Evolutionary conservation across 2,329 filamentous ascomycete species (phyloP).

Genomic region (Fusarium decemcellulare): DNA sequence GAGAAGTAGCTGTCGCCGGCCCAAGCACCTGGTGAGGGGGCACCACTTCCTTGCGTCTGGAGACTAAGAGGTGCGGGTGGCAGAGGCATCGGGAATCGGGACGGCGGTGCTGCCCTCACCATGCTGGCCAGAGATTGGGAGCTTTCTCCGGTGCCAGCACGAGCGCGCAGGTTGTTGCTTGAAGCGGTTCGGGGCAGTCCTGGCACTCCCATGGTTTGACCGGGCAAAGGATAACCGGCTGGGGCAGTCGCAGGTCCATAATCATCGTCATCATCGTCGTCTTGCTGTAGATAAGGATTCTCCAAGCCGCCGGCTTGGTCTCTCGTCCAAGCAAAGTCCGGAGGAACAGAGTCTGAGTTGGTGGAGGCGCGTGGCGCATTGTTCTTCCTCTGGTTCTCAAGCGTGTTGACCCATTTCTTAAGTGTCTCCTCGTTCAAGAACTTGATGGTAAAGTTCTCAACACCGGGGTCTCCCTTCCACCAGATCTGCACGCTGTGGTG

Average conservation of each 20-base stretch:
- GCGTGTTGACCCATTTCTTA: constrained; percentile 89
- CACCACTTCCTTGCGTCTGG: constrained; percentile 67
- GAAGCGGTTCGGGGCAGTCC: constrained; percentile 66
- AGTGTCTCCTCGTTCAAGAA: constrained; percentile 93
- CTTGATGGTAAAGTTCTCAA: constrained; percentile 96
- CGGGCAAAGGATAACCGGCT: constrained; percentile 52
- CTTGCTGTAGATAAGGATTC: constrained; percentile 83
- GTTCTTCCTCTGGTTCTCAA: constrained; percentile 82
- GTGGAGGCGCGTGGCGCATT: constrained; percentile 64
- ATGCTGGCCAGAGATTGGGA: constrained; percentile 70
- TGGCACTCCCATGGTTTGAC: constrained; percentile 38
- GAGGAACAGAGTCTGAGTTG: constrained; percentile 67
- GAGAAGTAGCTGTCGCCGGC: constrained; percentile 94
- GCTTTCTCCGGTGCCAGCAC: constrained; percentile 83
- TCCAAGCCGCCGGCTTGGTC: constrained; percentile 76
- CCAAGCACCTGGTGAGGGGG: constrained; percentile 72
- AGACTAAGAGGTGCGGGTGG: constrained; percentile 75
- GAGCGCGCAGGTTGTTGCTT: constrained; percentile 80
- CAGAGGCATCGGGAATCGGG: constrained; percentile 78
- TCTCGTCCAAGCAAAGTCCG: constrained; percentile 86
- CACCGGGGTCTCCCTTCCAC: constrained; percentile 97
- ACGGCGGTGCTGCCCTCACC: constrained; percentile 73
- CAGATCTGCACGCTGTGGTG: constrained; percentile 97
- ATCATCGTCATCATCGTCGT: constrained; percentile 73
- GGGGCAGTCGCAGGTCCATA: constrained; percentile 55